These are phyloP conservation scores for Podospora sp. DNA, from an alignment of 495 filamentous ascomycete genomes.

Conservation along the genomic window DNA sequence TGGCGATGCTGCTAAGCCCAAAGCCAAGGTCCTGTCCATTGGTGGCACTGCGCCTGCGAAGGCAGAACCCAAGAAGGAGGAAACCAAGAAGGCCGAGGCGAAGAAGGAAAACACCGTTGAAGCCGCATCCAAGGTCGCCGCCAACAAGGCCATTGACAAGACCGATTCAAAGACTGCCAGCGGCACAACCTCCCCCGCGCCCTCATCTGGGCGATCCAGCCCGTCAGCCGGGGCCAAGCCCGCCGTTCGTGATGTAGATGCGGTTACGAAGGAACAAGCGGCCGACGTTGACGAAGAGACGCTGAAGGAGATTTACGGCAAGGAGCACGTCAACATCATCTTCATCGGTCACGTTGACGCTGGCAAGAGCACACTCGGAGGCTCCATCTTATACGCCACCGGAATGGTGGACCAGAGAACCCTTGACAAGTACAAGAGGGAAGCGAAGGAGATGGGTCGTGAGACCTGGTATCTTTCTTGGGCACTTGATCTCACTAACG, in stretches of 20 bases:
- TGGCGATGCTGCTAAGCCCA: conserved; percentile 53
- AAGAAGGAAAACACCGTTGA: conserved; percentile 52
- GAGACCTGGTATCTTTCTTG: conserved; percentile 98
- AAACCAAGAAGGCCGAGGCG: conserved; percentile 54
- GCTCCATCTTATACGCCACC: conserved; percentile 85
- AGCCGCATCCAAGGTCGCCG: conserved; percentile 60
- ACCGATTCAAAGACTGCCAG: conserved; percentile 73
- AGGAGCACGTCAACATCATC: conserved; percentile 97
- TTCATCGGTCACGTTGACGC: conserved; percentile 99
- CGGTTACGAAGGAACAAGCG: conserved; percentile 81
- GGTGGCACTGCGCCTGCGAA: conserved; percentile 51
- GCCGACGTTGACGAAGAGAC: conserved; percentile 91
- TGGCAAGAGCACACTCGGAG: conserved; percentile 94
- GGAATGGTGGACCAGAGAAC: conserved; percentile 99
- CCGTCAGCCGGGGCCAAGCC: conserved; percentile 60
- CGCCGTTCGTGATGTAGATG: conserved; percentile 70
- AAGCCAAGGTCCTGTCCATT: conserved; percentile 65
- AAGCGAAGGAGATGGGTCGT: conserved; percentile 93
- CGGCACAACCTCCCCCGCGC: conserved; percentile 74
- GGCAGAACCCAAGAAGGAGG: conserved; percentile 35
- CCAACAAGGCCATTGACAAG: conserved; percentile 77
- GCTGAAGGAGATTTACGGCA: conserved; percentile 94
- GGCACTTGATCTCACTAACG: conserved; percentile 94
- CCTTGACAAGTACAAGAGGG: conserved; percentile 95
- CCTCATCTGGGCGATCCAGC: conserved; percentile 76